A percentile compares a stretch with the other conserved stretches of the same genome.
These are phyloP conservation scores for Trypanosomatidae sp. DNA, from an alignment of 208 protist genomes.

Conservation along the genomic window DNA sequence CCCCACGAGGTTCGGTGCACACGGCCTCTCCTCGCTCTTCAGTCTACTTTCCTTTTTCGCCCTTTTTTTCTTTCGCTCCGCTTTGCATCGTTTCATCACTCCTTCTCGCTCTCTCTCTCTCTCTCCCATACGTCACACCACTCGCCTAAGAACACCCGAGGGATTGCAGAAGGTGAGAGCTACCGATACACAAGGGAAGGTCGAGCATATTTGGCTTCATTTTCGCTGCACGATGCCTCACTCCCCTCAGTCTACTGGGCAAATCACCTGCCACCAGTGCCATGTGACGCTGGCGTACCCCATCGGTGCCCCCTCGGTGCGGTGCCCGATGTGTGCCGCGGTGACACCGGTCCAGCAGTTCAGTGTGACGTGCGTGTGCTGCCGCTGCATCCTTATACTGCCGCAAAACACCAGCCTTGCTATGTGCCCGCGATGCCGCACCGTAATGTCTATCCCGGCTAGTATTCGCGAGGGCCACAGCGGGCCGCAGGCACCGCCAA, in stretches of 20 bases:
- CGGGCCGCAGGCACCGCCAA: slow-evolving; percentile 54
- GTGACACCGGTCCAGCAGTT: slow-evolving; percentile 85
- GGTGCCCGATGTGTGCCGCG: slow-evolving; percentile 82
- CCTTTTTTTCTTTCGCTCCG: background rate
- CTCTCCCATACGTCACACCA: too few species aligned
- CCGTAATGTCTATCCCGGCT: slow-evolving; percentile 81
- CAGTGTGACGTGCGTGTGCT: slow-evolving; percentile 79
- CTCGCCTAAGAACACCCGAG: background rate
- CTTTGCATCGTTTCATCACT: background rate
- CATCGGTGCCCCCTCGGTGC: slow-evolving; percentile 77
- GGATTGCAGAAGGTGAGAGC: background rate
- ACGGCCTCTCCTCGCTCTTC: background rate
- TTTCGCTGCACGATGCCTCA: slow-evolving; percentile 38
- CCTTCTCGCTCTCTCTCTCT: background rate
- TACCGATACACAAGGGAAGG: background rate
- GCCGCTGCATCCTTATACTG: slow-evolving; percentile 79
- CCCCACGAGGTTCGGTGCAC: background rate
- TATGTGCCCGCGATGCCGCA: slow-evolving; percentile 85
- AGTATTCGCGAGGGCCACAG: slow-evolving; percentile 72
- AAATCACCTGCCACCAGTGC: slow-evolving; percentile 80
- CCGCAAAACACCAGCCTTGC: slow-evolving; percentile 85
- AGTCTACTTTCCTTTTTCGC: background rate
- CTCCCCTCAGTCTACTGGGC: slow-evolving; percentile 64
- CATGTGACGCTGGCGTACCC: slow-evolving; percentile 82
- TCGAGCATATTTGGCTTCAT: background rate